Conservation (phyloP, 768 basidiomycete genomes). For the Tremella mesenterica region DNA sequence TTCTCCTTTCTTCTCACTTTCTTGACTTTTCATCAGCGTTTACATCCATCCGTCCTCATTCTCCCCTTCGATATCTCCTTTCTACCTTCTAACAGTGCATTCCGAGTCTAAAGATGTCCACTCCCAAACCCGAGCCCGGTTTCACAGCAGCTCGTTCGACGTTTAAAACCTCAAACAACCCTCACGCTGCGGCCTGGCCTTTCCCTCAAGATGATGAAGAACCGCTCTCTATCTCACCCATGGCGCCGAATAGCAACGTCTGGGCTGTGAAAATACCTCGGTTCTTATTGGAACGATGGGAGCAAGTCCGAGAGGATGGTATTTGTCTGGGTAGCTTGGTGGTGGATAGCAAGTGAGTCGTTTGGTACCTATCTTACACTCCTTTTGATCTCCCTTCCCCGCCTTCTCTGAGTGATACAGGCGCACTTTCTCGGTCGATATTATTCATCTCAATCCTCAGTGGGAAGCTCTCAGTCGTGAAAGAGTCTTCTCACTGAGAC, state of each 20-base stretch:
- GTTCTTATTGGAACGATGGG: constrained; percentile 78
- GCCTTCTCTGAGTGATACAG: background rate
- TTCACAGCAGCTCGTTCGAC: background rate
- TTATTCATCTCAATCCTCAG: too few relatives aligned
- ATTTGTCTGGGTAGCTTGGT: constrained; percentile 76
- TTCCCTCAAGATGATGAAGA: constrained; percentile 2
- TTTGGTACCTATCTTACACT: background rate
- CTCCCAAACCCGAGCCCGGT: too few relatives aligned
- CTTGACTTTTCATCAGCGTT: too few relatives aligned
- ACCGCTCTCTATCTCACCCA: background rate
- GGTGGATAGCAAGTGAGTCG: constrained; percentile 52
- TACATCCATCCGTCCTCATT: too few relatives aligned
- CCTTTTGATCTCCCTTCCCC: too few relatives aligned
- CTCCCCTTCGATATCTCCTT: too few relatives aligned
- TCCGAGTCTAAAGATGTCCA: too few relatives aligned
- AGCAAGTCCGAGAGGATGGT: constrained; percentile 62
- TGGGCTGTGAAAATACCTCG: constrained; percentile 58
- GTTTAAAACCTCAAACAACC: background rate
- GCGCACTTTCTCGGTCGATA: background rate
- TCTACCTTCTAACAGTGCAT: too few relatives aligned
- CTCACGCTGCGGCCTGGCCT: background rate
- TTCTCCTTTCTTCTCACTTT: too few relatives aligned
- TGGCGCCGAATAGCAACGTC: constrained; percentile 2
- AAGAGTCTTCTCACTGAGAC: background rate
- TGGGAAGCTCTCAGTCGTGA: background rate